These are phyloP conservation scores for Zasmidium cellare DNA, from an alignment of 2,329 filamentous ascomycete species.

Conservation along the genomic window DNA sequence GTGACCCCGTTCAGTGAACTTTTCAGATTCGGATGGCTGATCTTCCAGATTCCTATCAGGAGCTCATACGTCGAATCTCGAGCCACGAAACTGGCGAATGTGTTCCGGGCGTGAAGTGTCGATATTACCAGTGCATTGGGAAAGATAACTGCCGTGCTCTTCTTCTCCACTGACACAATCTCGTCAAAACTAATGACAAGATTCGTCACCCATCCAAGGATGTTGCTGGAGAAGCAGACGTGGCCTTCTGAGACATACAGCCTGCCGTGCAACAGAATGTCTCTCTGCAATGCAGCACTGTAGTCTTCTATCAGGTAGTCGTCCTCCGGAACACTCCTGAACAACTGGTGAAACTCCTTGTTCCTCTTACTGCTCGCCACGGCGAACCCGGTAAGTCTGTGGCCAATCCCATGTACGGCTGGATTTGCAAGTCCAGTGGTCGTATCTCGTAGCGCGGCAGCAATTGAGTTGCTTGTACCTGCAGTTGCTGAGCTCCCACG, in stretches of 20 bases:
- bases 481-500: conserved; percentile 74
- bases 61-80: conserved; percentile 95
- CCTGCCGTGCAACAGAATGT: conserved; percentile 90
- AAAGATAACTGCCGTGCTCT: conserved; percentile 91
- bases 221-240: conserved; percentile 98
- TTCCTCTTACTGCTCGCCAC: conserved; percentile 96
- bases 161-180: conserved; percentile 94
- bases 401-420: conserved; percentile 57
- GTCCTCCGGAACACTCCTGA: conserved; percentile 95
- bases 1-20: conserved; percentile 88
- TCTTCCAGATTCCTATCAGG: conserved; percentile 97
- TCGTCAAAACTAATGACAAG: conserved; percentile 98
- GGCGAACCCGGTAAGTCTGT: conserved; percentile 89
- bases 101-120: conserved; percentile 89
- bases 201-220: conserved; percentile 96
- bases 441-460: conserved; percentile 69
- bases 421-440: conserved; percentile 69
- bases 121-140: conserved; percentile 97
- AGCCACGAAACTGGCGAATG: conserved; percentile 93
- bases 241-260: conserved; percentile 97
- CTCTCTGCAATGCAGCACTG: conserved; percentile 90
- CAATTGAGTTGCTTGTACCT: conserved; percentile 67
- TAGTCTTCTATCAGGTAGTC: conserved; percentile 99
- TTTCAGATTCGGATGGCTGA: conserved; percentile 87
- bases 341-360: conserved; percentile 87